Evolutionary conservation across 352 stramenopile genomes (phyloP).

Genomic region (Phytophthora syringae): DNA sequence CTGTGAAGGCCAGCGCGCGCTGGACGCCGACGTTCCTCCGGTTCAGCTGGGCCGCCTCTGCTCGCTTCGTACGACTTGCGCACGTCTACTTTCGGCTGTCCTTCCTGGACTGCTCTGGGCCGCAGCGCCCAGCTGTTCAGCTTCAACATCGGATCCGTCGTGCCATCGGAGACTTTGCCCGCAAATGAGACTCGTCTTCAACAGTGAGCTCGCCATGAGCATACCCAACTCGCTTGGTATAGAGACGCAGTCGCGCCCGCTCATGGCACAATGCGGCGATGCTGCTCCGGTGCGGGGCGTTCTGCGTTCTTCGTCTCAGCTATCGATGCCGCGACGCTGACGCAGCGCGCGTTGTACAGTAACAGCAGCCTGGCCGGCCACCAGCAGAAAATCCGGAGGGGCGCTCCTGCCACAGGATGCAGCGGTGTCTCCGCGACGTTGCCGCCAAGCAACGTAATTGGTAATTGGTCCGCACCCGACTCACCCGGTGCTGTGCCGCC

Average conservation of each 20-base stretch:
- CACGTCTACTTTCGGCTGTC: slow-evolving; percentile 35
- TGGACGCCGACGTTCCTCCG: slow-evolving; percentile 19
- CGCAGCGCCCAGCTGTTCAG: slow-evolving; percentile 23
- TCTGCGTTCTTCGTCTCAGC: too few species aligned
- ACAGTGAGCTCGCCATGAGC: slow-evolving; percentile 4
- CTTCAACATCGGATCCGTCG: slow-evolving; percentile 26
- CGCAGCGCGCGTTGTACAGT: slow-evolving; percentile 1
- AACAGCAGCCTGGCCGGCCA: background rate
- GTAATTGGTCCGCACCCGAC: background rate
- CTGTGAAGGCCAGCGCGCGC: slow-evolving; percentile 12
- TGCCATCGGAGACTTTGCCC: too few species aligned
- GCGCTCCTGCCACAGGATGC: background rate
- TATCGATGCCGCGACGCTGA: background rate
- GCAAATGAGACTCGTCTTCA: background rate
- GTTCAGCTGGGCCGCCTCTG: slow-evolving; percentile 15
- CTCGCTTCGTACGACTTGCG: slow-evolving; percentile 27
- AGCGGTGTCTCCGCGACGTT: too few species aligned
- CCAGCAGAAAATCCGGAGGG: slow-evolving; percentile 18
- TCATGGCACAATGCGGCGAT: slow-evolving; percentile 12
- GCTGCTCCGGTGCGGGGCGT: slow-evolving; percentile 4
- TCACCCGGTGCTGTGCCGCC: slow-evolving; percentile 8
- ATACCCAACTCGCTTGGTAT: slow-evolving; percentile 15
- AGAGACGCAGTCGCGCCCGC: slow-evolving; percentile 10
- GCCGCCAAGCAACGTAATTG: slow-evolving; percentile 13
- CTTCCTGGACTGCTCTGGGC: slow-evolving; percentile 22